Evolutionary conservation across 257 asterid genomes (phyloP), one percentile per base, ranked within the genome.

Genomic region (Echites panduratus): DNA sequence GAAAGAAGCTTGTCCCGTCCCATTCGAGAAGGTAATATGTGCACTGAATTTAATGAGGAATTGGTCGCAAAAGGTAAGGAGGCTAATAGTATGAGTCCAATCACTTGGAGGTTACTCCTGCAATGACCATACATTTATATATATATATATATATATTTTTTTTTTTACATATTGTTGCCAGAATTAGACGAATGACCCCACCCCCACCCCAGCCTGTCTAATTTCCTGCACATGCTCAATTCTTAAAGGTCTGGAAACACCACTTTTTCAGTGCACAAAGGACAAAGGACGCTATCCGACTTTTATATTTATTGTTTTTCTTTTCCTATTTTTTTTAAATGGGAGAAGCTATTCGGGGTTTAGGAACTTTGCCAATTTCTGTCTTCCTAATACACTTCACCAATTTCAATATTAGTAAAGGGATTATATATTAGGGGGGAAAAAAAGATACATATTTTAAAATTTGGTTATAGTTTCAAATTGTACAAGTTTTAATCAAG

Each of bases 21-120:
- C 41, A 22, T 52, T 73, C 53, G 0, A 41, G 38, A 24, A 13
- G 20, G 16, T 10, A 5, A 49, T 17, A 49, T 17, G 14, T 44
- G 78, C 74, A 56, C 73, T 4, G 22, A 75, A 73, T 54, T 44
- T 53, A 1, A 20, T 56, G 73, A 44, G 20, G 50, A 44, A 56
- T 17, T n/a, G 22, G 24, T 26, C 10, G 9, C n/a, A n/a, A 27
- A 64, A 70, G 44, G 9, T 26, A 13, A 38, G 20, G 49, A 48
- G 29, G 19, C 41, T 5, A 24, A 65, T 65, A 50, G 26, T 22
- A 27, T 22, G 59, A 66, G 73, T 66, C 58, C 11, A 66, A 64
- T 64, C 54, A 52, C 43, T 24, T 45, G 11, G 8, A 47, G 4
- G 50, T 47, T 47, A 47, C 13, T 13, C 16, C 16, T 47, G 3